Conservation (phyloP, 2,329 filamentous ascomycete species). For the Leptographium procerum region DNA sequence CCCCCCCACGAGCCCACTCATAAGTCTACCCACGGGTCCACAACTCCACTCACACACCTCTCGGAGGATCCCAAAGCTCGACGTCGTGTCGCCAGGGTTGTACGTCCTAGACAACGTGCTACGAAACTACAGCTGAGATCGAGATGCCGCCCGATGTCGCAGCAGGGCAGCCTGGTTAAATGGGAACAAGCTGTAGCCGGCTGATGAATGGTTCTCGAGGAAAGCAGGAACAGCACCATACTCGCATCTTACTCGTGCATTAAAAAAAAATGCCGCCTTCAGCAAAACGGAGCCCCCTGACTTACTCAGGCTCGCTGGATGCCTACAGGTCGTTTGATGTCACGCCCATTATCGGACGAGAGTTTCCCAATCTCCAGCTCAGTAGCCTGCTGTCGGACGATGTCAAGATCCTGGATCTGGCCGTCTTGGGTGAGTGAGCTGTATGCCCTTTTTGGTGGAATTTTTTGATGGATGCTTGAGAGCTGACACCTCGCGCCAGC, state of each 20-base stretch:
- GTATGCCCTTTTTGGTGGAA: background rate
- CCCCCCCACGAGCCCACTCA: too few relatives aligned
- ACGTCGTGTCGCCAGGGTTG: too few relatives aligned
- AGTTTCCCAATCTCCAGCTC: slow-evolving; percentile 29
- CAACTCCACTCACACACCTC: too few relatives aligned
- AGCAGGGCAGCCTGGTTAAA: background rate
- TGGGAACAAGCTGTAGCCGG: background rate
- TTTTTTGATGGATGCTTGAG: too few relatives aligned
- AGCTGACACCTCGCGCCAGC: slow-evolving; percentile 26
- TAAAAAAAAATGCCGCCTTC: slow-evolving; percentile 2
- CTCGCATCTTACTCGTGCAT: background rate
- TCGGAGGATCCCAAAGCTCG: too few relatives aligned
- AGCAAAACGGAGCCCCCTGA: slow-evolving; percentile 13
- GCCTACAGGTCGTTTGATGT: slow-evolving; percentile 23
- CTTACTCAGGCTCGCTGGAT: slow-evolving; percentile 17
- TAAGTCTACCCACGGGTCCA: too few relatives aligned
- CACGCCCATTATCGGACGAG: slow-evolving; percentile 39
- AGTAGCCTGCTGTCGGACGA: slow-evolving; percentile 27
- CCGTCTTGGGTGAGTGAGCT: slow-evolving; percentile 12
- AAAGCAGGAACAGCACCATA: background rate
- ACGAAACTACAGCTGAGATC: background rate
- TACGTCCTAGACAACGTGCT: too few relatives aligned
- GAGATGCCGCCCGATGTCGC: background rate
- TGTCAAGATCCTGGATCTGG: slow-evolving; percentile 37
- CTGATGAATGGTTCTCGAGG: too few relatives aligned